Evolutionary conservation across 495 filamentous ascomycete species (phyloP).

Genomic region (Tuber aestivum): DNA sequence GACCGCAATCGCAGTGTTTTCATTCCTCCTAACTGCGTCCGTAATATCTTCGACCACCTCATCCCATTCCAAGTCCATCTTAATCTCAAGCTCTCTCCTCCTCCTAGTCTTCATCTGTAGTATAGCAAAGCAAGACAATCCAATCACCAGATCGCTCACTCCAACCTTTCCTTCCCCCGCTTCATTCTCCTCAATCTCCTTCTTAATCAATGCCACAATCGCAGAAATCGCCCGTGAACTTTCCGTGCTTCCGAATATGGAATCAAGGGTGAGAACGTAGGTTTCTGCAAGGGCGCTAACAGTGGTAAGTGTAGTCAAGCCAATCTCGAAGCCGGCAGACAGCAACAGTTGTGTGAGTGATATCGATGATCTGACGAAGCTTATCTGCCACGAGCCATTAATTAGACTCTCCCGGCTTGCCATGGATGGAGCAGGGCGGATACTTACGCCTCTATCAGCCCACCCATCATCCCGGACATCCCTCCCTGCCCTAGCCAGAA

Average conservation of each 20-base stretch:
- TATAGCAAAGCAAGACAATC: constrained; percentile 64
- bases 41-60: constrained; percentile 61
- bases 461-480: constrained; percentile 51
- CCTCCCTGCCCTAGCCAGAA: constrained; percentile 61
- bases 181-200: constrained; percentile 63
- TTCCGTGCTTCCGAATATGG: constrained; percentile 71
- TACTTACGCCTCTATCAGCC: constrained; percentile 38
- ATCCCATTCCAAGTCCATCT: constrained; percentile 68
- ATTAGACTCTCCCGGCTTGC: background rate
- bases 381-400: constrained; percentile 27
- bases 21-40: constrained; percentile 48
- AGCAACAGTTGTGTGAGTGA: constrained; percentile 41
- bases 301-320: constrained; percentile 57
- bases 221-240: constrained; percentile 73
- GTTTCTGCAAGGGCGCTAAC: constrained; percentile 59
- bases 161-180: constrained; percentile 57
- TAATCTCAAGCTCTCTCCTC: constrained; percentile 55
- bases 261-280: constrained; percentile 62
- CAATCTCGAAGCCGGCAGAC: constrained; percentile 62
- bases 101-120: constrained; percentile 63
- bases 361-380: constrained; percentile 38
- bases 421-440: background rate
- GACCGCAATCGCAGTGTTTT: constrained; percentile 53
- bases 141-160: constrained; percentile 60
- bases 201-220: constrained; percentile 65